Conservation (phyloP, 495 filamentous ascomycete species). For the Penicillium pancosmium region DNA sequence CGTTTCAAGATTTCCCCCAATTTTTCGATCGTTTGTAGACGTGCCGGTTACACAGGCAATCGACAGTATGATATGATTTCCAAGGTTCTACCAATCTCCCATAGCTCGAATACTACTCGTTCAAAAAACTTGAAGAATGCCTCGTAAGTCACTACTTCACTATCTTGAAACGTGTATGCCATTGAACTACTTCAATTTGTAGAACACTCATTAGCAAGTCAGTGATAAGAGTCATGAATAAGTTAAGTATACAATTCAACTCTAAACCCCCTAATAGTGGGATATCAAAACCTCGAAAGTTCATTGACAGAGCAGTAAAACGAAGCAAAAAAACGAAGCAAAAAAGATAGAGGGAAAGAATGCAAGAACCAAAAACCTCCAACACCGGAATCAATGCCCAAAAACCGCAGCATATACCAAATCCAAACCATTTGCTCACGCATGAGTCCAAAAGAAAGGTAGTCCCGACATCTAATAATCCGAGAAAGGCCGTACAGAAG, state of each 20-base stretch:
- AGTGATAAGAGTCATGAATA: background rate
- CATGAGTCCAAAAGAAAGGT: background rate
- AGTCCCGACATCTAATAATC: constrained; percentile 21
- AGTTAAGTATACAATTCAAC: background rate
- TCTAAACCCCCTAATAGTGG: background rate
- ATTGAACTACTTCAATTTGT: background rate
- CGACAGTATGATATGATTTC: no score
- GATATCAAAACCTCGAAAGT: background rate
- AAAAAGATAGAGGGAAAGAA: background rate
- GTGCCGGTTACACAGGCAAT: no score
- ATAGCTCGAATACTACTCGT: no score
- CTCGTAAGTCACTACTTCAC: no score
- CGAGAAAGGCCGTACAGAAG: constrained; percentile 41
- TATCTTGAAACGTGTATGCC: no score
- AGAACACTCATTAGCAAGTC: background rate
- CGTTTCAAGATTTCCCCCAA: no score
- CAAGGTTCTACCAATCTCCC: no score
- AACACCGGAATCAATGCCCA: background rate
- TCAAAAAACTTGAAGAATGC: no score
- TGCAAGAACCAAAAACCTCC: background rate
- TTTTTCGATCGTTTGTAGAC: no score
- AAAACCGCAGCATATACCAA: background rate
- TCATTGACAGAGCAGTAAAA: background rate
- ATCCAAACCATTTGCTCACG: background rate
- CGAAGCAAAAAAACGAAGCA: background rate